phyloP scores from a whole-genome alignment of 2,329 filamentous ascomycete genomes.

The Beauveria sp. region DNA sequence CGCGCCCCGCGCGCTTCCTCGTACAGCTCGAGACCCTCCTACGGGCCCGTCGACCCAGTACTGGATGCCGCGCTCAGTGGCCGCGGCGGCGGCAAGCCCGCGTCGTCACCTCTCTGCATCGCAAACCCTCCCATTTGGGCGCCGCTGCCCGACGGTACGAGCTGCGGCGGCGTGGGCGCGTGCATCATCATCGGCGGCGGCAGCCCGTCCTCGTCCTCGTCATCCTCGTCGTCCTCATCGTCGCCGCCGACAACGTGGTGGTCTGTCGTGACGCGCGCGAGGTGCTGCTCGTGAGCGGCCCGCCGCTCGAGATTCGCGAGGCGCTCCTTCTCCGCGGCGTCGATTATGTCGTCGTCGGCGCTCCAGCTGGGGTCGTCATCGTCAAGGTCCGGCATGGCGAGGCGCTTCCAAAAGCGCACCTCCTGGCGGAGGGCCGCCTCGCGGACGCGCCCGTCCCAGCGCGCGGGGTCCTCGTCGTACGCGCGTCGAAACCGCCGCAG shows the following conservation, averaged over 20 bases:
- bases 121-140: constrained; percentile 29
- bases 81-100: constrained; percentile 25
- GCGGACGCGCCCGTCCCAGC: constrained; percentile 47
- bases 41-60: constrained; percentile 35
- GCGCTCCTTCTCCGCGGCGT: constrained; percentile 51
- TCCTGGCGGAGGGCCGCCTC: constrained; percentile 48
- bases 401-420: constrained; percentile 57
- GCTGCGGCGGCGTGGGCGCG: constrained; percentile 17
- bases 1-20: background rate
- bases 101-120: constrained; percentile 30
- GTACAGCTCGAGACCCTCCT: constrained; percentile 12
- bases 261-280: constrained; percentile 13
- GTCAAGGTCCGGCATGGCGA: constrained; percentile 53
- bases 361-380: constrained; percentile 57
- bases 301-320: constrained; percentile 42
- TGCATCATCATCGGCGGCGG: background rate
- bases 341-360: constrained; percentile 57
- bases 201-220: constrained; percentile 23
- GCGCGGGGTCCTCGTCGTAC: constrained; percentile 48
- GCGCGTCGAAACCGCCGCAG: constrained; percentile 49
- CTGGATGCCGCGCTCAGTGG: constrained; percentile 34
- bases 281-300: constrained; percentile 30
- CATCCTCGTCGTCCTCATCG: constrained; percentile 19
- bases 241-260: constrained; percentile 15
- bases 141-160: constrained; percentile 3